Conservation (phyloP, 2,329 filamentous ascomycete species). For the Cryphonectria nitschkei region DNA sequence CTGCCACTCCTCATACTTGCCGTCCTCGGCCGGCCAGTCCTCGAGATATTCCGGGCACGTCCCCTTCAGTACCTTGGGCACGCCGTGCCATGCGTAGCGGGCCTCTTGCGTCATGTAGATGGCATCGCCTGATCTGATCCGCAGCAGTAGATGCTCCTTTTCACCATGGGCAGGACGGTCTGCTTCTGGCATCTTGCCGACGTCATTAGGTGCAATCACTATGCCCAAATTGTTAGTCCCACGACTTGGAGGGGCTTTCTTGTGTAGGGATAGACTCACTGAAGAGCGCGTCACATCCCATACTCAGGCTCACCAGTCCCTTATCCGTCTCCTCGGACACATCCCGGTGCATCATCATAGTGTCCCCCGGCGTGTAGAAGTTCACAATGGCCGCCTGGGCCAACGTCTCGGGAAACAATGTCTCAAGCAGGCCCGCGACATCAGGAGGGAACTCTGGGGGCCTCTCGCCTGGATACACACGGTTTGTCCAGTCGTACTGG, state of each 20-base stretch:
- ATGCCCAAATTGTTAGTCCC: background rate
- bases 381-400: slow-evolving; percentile 94
- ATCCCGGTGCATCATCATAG: slow-evolving; percentile 89
- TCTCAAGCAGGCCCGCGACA: slow-evolving; percentile 67
- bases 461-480: slow-evolving; percentile 71
- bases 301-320: slow-evolving; percentile 81
- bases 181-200: slow-evolving; percentile 36
- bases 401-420: slow-evolving; percentile 74
- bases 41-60: slow-evolving; percentile 78
- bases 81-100: slow-evolving; percentile 92
- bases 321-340: slow-evolving; percentile 83
- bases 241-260: background rate
- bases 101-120: slow-evolving; percentile 85
- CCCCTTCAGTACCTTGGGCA: slow-evolving; percentile 79
- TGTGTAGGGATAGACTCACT: slow-evolving; percentile 12
- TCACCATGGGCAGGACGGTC: slow-evolving; percentile 34
- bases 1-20: slow-evolving; percentile 68
- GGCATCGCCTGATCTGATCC: slow-evolving; percentile 82
- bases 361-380: slow-evolving; percentile 88
- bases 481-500: slow-evolving; percentile 94
- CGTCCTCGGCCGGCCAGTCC: slow-evolving; percentile 70
- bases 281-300: slow-evolving; percentile 91
- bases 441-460: slow-evolving; percentile 77
- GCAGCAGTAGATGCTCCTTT: slow-evolving; percentile 61
- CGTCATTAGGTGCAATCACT: slow-evolving; percentile 58